These are phyloP conservation scores for Trichoderma guizhouense DNA, from an alignment of 2,329 filamentous ascomycete genomes.

Conservation along the genomic window DNA sequence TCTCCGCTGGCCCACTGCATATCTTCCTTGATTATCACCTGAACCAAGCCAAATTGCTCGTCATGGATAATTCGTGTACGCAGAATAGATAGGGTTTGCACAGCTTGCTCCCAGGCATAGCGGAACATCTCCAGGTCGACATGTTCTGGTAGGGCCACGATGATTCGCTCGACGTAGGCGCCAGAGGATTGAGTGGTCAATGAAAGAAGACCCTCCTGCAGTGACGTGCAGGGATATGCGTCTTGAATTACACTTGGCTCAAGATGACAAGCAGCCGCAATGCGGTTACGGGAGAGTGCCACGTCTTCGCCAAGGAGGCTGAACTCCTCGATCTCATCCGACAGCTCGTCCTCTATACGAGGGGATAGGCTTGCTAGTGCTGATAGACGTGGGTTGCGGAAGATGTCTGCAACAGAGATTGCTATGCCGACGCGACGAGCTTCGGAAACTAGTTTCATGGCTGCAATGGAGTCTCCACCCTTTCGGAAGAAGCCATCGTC, in stretches of 20 bases:
- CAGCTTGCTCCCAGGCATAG: constrained; percentile 18
- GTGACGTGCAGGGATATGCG: constrained; percentile 34
- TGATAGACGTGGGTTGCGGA: no score
- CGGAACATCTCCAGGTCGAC: not conserved
- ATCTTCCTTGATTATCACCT: constrained; percentile 40
- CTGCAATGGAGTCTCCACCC: no score
- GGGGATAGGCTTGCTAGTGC: no score
- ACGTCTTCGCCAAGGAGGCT: no score
- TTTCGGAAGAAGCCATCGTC: no score
- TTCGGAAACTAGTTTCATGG: no score
- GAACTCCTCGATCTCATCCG: no score
- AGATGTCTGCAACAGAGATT: no score
- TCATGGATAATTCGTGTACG: constrained; percentile 46
- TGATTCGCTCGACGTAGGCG: constrained; percentile 21
- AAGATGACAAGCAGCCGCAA: no score
- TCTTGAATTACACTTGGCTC: constrained; percentile 26
- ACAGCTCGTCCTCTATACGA: no score
- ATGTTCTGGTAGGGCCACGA: constrained; percentile 18
- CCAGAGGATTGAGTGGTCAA: constrained; percentile 24
- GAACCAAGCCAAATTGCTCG: constrained; percentile 37
- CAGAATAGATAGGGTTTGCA: constrained; percentile 30
- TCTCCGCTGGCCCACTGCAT: constrained; percentile 28
- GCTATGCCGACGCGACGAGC: no score
- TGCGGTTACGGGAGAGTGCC: no score
- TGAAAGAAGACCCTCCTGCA: constrained; percentile 37